Evolutionary conservation across 805 yeast species (phyloP), one percentile per base, ranked within the genome.

Genomic region (Ogataea ramenticola): DNA sequence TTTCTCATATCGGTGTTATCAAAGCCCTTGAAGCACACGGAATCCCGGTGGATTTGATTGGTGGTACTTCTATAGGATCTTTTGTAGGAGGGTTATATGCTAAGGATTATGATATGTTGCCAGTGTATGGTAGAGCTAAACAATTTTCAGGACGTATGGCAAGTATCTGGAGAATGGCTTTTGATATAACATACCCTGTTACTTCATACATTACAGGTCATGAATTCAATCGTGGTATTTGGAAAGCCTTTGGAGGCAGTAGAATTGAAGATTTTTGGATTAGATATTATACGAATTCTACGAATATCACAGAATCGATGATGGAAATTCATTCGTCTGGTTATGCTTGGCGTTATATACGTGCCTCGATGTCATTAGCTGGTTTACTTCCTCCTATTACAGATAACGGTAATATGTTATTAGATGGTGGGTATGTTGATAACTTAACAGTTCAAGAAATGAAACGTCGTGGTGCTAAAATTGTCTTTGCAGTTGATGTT

Each of bases 251-350:
- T 66, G 97, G 98, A 0, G 91, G 87, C 50, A 75, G 82, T 14
- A 81, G 96, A 55, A 88, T 91, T 51, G 99, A 91, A 60, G 99
- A 91, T 59, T 91, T 91, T 61, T 91, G 99, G 99, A 74, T 91
- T 47, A 80, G 75, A 48, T 91, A 77, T 60, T 91, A 78, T 58
- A 81, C 93, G 56, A 91, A 93, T 58, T 87, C 98, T 1, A 91
- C 99, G 15, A 91, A 91, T 58, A 87, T 91, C 43, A 93, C 99
- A 3, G 86, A 89, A 51, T 90, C 97, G 0, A 78, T 88, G 20
- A 93, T 91, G 95, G 99, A 93, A 53, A 79, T 91, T 24, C 99
- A 91, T 58, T 79, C 87, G 5, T 74, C 82, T 32, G 99, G 99
- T 2, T 87, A 86, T 57, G 90, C 96, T 12, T 91, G 99, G 99